Conservation (phyloP, 768 basidiomycete genomes). For the Russula virescens region DNA sequence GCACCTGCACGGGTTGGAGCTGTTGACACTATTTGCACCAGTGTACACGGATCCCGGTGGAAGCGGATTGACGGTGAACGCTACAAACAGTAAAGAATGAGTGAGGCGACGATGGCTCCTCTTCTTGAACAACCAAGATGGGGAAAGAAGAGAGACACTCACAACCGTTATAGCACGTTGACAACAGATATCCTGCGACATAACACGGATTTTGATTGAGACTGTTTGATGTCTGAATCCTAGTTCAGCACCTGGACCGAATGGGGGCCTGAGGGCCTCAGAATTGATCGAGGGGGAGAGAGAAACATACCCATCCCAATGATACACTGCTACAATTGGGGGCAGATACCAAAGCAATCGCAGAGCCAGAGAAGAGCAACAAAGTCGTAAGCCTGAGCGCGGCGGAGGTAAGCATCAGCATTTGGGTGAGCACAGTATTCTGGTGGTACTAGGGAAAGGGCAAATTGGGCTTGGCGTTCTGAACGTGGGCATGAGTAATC, state of each 20-base stretch:
- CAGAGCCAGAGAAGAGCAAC: background rate
- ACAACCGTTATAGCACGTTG: slow-evolving; percentile 14
- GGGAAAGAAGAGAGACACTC: background rate
- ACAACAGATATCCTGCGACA: slow-evolving; percentile 1
- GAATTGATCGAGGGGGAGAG: background rate
- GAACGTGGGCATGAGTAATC: no score
- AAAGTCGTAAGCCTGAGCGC: background rate
- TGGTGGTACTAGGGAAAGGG: background rate
- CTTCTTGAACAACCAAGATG: background rate
- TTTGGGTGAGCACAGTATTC: no score
- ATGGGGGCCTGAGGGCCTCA: no score
- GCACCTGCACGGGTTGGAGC: slow-evolving; percentile 11
- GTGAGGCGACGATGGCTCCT: background rate
- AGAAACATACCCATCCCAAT: slow-evolving; percentile 1
- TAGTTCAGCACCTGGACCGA: background rate
- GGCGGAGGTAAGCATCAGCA: background rate
- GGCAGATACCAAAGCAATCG: background rate
- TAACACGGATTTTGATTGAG: slow-evolving; percentile 10
- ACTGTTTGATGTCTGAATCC: slow-evolving; percentile 1
- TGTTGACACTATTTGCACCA: background rate
- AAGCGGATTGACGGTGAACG: slow-evolving; percentile 2
- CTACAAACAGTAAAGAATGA: background rate
- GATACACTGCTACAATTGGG: slow-evolving; percentile 1
- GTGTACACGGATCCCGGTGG: background rate
- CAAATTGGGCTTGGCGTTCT: background rate